Evolutionary conservation across 768 basidiomycete genomes (phyloP), one percentile per base, ranked within the genome.

Genomic region (Pleurotus djamor): DNA sequence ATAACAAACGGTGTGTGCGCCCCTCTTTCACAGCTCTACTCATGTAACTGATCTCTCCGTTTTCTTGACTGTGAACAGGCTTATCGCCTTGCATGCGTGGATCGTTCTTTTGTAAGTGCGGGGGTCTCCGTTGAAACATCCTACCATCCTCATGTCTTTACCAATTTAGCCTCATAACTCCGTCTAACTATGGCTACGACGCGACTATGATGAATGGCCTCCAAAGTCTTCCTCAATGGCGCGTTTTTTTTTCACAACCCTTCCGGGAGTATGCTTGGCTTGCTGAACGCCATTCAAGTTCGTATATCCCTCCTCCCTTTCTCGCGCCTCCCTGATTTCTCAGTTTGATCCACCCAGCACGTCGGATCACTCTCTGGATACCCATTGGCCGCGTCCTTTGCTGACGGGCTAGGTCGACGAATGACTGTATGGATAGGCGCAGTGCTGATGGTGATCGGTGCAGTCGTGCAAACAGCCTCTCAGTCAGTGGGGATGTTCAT

Each of bases 131-230:
- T 10, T 36, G n/a, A 16, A 12, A 33, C 6, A 36, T 35, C 2
- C 5, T n/a, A 33, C 37, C 14, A 3, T 16, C 37, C 51, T 16
- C 51, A 17, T 38, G 21, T 5, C 7, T 35, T n/a, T 47, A 10
- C 16, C 13, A 47, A 12, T 36, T 16, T 6, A 55, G 55, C 36
- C 52, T 78, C 78, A 33, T 76, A 77, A 36, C 74, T 73, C 4
- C 77, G 79, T 17, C 79, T 73, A 35, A 77, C 76, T 12, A 84
- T 83, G 57, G 83, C 75, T 57, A 57, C 55, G 55, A 57, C 37
- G 55, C 38, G 16, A 57, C 41, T 44, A 57, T 57, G 55, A 57
- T 57, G 55, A 57, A 57, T 34, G 55, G 33, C 33, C 55, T 57
- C 10, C 55, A 47, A 57, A 44, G 17, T 43, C 55, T 57, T 17